Conservation (phyloP, 2,329 filamentous ascomycete genomes). For the Emydomyces testavorans region DNA sequence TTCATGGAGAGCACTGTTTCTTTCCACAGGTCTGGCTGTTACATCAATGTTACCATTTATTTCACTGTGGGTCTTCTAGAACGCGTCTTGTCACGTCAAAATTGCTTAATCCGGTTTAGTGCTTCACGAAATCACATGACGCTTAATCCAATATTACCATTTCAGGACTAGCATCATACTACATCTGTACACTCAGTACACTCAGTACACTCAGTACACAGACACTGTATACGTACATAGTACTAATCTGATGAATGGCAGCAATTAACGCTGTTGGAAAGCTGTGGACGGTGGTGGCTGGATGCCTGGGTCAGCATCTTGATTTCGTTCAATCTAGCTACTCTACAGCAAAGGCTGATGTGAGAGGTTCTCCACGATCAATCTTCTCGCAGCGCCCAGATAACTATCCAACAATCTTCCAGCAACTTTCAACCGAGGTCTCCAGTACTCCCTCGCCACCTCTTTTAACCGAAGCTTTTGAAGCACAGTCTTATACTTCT, state of each 20-base stretch:
- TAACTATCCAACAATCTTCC: neutral
- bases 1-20: neutral
- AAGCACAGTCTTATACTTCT: neutral
- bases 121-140: constrained; percentile 6
- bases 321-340: too few species aligned
- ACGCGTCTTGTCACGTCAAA: constrained; percentile 8
- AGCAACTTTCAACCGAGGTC: neutral
- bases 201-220: too few species aligned
- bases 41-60: neutral
- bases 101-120: neutral
- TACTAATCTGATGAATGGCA: too few species aligned
- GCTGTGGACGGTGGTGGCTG: too few species aligned
- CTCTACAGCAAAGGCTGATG: too few species aligned
- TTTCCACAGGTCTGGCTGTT: neutral
- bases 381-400: too few species aligned
- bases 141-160: neutral
- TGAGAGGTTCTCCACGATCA: too few species aligned
- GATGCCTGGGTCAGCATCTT: too few species aligned
- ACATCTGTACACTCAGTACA: too few species aligned
- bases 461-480: neutral
- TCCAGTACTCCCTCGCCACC: neutral
- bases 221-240: too few species aligned
- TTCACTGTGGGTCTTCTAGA: neutral
- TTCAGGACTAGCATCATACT: too few species aligned
- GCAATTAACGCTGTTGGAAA: too few species aligned